A percentile compares a stretch with the other conserved stretches of the same genome.
Evolutionary conservation across 331 rosid genomes (phyloP).

Genomic region (Pyrus hybrid): DNA sequence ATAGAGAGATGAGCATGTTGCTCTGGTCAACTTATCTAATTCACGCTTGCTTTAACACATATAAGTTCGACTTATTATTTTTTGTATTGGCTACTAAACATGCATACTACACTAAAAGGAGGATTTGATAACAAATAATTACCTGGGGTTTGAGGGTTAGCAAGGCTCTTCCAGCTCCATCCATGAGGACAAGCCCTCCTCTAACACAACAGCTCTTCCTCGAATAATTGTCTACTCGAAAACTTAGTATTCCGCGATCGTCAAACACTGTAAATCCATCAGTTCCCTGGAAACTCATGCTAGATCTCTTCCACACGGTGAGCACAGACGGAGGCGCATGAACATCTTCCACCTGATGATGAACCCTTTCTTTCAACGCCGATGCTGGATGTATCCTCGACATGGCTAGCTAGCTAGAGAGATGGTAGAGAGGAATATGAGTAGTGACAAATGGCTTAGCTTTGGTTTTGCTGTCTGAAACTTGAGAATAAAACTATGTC

Average conservation of each 20-base stretch:
- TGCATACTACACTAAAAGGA: neutral
- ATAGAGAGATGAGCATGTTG: no score
- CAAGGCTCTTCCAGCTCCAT: constrained; percentile 41
- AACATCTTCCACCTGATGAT: neutral
- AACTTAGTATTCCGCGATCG: constrained; percentile 25
- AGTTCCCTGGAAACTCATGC: constrained; percentile 47
- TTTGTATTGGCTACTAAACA: no score
- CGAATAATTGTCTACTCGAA: constrained; percentile 41
- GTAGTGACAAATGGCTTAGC: neutral
- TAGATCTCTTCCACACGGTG: constrained; percentile 50
- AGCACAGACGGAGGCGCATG: constrained; percentile 17
- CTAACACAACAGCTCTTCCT: constrained; percentile 14
- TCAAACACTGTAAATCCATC: constrained; percentile 43
- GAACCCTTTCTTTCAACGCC: constrained; percentile 1
- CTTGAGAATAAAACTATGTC: neutral
- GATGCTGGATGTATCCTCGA: constrained; percentile 29
- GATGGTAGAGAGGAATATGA: neutral
- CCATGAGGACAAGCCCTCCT: constrained; percentile 41
- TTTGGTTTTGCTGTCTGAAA: neutral
- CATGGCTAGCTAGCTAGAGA: constrained; percentile 13
- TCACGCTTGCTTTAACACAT: no score
- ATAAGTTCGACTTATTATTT: no score
- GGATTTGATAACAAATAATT: neutral
- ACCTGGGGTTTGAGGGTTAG: constrained; percentile 42
- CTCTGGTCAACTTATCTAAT: no score